Base-by-base conservation (phyloP, 768 basidiomycete genomes). In the Kwoniella sp. region DNA sequence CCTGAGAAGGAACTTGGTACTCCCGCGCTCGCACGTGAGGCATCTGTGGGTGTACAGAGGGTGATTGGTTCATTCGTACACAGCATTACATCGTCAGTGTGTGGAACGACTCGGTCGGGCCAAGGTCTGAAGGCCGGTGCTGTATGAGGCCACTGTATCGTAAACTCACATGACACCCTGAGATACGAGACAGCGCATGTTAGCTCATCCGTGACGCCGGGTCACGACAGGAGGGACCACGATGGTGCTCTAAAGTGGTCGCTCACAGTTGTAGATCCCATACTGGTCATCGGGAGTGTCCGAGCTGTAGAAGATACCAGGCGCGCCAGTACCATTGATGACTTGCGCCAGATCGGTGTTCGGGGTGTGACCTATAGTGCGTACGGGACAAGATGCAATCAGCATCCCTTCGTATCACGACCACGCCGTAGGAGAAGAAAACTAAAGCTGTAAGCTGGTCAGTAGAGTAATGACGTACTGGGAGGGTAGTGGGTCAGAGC, bases 21-120 rank as follows among this genome's bases (percentile, higher is more conserved):
- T 75, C 74, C 31, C 34, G 53, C 25, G 41, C 48, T 29, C 74
- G 54, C 20, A 75, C 71, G 54, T 75, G 74, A 17, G 74, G 74
- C 74, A 75, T 75, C 54, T 64, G 41, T 45, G 17, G 5, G 20
- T n/a, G n/a, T n/a, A n/a, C n/a, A n/a, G 55, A 9, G 53, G n/a
- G n/a, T n/a, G n/a, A n/a, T n/a, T n/a, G n/a, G n/a, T 55, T 55
- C 53, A 12, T n/a, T n/a, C n/a, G n/a, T n/a, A n/a, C n/a, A 28
- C 17, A 61, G 13, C 41, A 30, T 37, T n/a, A n/a, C 55, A 37
- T 34, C n/a, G 13, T 34, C 34, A 34, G 34, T 34, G 22, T 9
- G 57, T 26, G 9, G 34, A 34, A 34, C n/a, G n/a, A n/a, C n/a
- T n/a, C n/a, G n/a, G n/a, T n/a, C n/a, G n/a, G n/a, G 34, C 34